These are phyloP conservation scores for Hemileia vastatrix DNA, from an alignment of 1,284 basidiomycete genomes.

Conservation along the genomic window DNA sequence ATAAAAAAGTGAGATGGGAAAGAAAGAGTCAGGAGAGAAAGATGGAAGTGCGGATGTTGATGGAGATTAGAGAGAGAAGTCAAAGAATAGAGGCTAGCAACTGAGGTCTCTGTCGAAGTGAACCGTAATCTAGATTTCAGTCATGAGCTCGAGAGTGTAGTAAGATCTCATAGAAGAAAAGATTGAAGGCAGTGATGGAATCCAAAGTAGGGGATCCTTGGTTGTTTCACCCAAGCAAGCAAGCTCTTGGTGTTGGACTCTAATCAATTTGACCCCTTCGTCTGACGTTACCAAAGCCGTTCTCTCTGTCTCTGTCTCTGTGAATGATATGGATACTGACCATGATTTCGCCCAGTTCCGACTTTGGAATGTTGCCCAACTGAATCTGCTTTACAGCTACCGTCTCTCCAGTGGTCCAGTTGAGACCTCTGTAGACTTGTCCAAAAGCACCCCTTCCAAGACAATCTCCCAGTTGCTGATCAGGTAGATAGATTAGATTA, in stretches of 20 bases:
- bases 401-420: constrained; percentile 39
- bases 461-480: constrained; percentile 88
- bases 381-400: constrained; percentile 40
- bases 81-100: not conserved
- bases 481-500: too few relatives aligned
- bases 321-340: constrained; percentile 1
- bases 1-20: not conserved
- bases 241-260: too few relatives aligned
- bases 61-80: not conserved
- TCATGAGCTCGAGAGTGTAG: too few relatives aligned
- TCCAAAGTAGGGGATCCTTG: too few relatives aligned
- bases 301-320: not conserved
- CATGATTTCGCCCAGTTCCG: constrained; percentile 40
- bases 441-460: constrained; percentile 90
- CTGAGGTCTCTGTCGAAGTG: not conserved
- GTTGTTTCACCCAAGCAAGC: too few relatives aligned
- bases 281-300: too few relatives aligned
- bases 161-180: too few relatives aligned
- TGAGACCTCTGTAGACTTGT: constrained; percentile 64
- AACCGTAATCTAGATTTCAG: not conserved
- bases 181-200: too few relatives aligned
- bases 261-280: too few relatives aligned
- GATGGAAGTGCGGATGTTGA: not conserved
- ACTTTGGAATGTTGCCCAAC: constrained; percentile 35
- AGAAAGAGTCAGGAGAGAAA: not conserved